Percentiles rank a stretch among this genome's conserved stretches.
These are phyloP conservation scores for Medicago arabica DNA, from an alignment of 306 rosid genomes.

Conservation along the genomic window DNA sequence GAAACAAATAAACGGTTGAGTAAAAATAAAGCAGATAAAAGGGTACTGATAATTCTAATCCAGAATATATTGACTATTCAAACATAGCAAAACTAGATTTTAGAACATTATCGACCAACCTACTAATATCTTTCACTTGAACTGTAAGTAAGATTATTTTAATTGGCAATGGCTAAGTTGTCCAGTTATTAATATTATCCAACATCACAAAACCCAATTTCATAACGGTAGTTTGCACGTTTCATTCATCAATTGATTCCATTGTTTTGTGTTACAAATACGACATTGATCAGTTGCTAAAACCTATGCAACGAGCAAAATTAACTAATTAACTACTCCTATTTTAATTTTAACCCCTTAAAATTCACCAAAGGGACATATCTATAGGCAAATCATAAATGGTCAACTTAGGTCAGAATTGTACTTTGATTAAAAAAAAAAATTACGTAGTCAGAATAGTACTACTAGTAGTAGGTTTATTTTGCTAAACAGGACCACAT, in stretches of 20 bases:
- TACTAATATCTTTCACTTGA: no score
- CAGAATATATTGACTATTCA: no score
- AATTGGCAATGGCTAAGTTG: background rate
- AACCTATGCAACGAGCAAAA: slow-evolving; percentile 20
- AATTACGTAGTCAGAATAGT: background rate
- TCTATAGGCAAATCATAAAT: no score
- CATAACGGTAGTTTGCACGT: slow-evolving; percentile 43
- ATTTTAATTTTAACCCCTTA: background rate
- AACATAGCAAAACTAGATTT: no score
- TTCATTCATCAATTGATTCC: slow-evolving; percentile 36
- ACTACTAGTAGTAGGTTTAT: background rate
- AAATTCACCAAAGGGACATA: background rate
- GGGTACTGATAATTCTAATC: no score
- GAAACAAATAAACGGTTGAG: no score
- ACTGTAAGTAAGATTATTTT: no score
- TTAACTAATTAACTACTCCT: background rate
- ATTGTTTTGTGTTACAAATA: slow-evolving; percentile 15
- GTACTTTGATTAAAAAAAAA: background rate
- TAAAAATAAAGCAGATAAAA: no score
- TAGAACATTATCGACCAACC: no score
- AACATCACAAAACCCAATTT: slow-evolving; percentile 27
- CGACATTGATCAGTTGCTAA: slow-evolving; percentile 45
- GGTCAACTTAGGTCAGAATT: background rate
- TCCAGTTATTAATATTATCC: background rate
- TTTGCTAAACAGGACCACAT: background rate